These are phyloP conservation scores for Aspergillus hortae DNA, from an alignment of 2,329 filamentous ascomycete genomes.

Conservation along the genomic window DNA sequence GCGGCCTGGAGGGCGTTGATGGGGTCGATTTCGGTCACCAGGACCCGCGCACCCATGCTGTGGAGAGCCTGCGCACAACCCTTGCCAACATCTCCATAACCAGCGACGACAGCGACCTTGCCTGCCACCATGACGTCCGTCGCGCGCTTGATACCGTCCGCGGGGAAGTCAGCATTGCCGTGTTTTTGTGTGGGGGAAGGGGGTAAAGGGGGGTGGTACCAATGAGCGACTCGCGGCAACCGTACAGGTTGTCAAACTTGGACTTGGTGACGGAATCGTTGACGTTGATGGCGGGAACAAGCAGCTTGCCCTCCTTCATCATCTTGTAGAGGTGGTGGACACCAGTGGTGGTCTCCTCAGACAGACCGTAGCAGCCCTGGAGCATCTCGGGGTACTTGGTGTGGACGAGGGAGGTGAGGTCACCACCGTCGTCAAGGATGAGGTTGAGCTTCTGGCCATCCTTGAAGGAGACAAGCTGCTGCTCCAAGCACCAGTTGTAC, in stretches of 20 bases:
- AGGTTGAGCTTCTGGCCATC: constrained; percentile 95
- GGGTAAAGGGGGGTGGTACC: constrained; percentile 30
- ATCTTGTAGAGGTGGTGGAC: constrained; percentile 99
- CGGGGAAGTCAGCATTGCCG: too few relatives aligned
- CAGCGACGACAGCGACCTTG: constrained; percentile 96
- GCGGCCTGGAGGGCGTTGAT: constrained; percentile 99
- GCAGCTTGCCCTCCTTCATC: constrained; percentile 85
- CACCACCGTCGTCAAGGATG: constrained; percentile 98
- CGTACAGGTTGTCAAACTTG: constrained; percentile 99
- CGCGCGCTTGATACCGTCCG: constrained; percentile 95
- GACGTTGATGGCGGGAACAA: constrained; percentile 97
- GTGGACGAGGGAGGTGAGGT: constrained; percentile 94
- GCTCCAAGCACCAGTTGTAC: constrained; percentile 99
- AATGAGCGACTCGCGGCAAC: constrained; percentile 96
- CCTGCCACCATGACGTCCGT: constrained; percentile 99
- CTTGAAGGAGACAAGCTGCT: constrained; percentile 96
- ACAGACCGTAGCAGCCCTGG: constrained; percentile 96
- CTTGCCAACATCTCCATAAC: constrained; percentile 99
- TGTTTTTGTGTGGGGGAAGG: too few relatives aligned
- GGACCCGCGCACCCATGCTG: constrained; percentile 94
- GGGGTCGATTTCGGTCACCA: constrained; percentile 95
- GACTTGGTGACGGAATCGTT: constrained; percentile 99
- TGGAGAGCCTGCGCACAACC: constrained; percentile 93
- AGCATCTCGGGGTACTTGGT: constrained; percentile 98
- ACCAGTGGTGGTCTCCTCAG: constrained; percentile 99